Evolutionary conservation across 2,329 filamentous ascomycete genomes (phyloP).

Genomic region (Xylariaceae sp.): DNA sequence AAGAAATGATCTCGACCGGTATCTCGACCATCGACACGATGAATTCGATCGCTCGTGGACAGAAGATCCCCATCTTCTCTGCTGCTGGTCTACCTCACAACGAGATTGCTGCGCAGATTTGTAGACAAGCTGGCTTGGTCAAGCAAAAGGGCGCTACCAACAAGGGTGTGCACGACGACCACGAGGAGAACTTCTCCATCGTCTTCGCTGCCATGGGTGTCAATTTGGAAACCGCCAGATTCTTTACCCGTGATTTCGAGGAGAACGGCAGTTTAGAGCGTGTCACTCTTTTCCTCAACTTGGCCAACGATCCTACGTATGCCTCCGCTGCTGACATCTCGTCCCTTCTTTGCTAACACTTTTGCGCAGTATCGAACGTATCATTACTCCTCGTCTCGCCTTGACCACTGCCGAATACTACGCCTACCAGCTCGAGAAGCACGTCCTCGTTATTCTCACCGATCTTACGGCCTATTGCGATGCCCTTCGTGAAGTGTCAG

Average conservation of each 20-base stretch:
- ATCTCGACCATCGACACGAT: constrained; percentile 99
- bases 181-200: constrained; percentile 99
- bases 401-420: constrained; percentile 99
- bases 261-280: constrained; percentile 99
- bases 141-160: constrained; percentile 72
- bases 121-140: constrained; percentile 91
- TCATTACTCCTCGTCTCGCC: constrained; percentile 97
- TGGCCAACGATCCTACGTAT: constrained; percentile 97
- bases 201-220: constrained; percentile 99
- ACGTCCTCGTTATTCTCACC: constrained; percentile 97
- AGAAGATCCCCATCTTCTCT: constrained; percentile 99
- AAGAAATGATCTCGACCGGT: constrained; percentile 99
- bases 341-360: constrained; percentile 15
- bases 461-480: constrained; percentile 98
- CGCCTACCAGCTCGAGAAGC: constrained; percentile 99
- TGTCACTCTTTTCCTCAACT: constrained; percentile 94
- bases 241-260: constrained; percentile 98
- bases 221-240: constrained; percentile 96
- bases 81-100: constrained; percentile 97
- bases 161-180: constrained; percentile 93
- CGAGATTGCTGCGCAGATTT: constrained; percentile 98
- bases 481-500: constrained; percentile 96
- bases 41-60: constrained; percentile 95
- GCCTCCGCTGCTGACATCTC: constrained; percentile 32
- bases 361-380: constrained; percentile 81